phyloP scores from a whole-genome alignment of 78 protist species.

The Dictyostelium capitatum region DNA sequence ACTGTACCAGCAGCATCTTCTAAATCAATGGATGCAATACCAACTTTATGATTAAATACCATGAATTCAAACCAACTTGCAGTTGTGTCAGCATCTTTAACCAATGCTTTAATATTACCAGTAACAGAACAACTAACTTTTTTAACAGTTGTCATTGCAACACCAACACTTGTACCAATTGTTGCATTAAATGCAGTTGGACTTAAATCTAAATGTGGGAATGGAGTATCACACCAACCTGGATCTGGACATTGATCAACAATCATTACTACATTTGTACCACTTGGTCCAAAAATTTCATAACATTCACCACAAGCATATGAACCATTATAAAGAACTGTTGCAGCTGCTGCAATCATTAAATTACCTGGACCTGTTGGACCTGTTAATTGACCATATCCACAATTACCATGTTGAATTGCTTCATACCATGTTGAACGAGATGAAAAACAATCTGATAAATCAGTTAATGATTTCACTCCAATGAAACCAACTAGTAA shows the following conservation, averaged over 20 bases:
- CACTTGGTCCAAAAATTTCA: conserved; percentile 60
- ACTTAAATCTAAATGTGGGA: conserved; percentile 78
- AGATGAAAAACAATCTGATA: conserved; percentile 53
- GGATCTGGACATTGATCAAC: conserved; percentile 86
- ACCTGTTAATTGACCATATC: conserved; percentile 64
- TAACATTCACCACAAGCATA: conserved; percentile 68
- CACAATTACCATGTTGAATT: conserved; percentile 80
- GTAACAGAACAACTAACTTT: conserved; percentile 66
- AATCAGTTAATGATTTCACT: neutral
- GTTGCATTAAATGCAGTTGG: conserved; percentile 28
- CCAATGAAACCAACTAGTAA: neutral
- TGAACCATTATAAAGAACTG: conserved; percentile 66
- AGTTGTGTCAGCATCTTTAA: conserved; percentile 65
- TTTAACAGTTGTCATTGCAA: conserved; percentile 59
- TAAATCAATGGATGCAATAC: conserved; percentile 38
- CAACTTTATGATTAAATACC: conserved; percentile 58
- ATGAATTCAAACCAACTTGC: conserved; percentile 67
- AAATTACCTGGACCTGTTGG: conserved; percentile 55
- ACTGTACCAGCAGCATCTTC: conserved; percentile 33
- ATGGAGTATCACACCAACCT: conserved; percentile 81
- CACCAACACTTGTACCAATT: conserved; percentile 33
- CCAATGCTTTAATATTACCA: conserved; percentile 44
- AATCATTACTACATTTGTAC: conserved; percentile 46
- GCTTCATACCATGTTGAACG: conserved; percentile 83
- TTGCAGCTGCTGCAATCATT: conserved; percentile 72